Conservation (phyloP, 2,329 filamentous ascomycete genomes). For the Hirsutella rhossiliensis region DNA sequence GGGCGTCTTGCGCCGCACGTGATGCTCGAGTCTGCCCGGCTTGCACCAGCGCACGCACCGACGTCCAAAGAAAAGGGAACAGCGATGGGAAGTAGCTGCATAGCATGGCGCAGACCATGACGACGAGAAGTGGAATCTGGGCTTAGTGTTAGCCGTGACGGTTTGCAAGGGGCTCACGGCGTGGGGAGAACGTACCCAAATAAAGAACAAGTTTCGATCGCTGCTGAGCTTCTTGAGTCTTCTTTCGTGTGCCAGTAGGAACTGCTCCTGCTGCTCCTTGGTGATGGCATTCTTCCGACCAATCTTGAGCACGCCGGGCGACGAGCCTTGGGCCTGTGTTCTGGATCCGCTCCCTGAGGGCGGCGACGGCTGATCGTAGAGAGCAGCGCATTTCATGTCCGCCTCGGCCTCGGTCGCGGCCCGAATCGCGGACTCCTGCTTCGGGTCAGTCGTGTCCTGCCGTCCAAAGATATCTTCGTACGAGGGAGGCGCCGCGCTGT, state of each 20-base stretch:
- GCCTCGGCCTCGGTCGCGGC: conserved; percentile 47
- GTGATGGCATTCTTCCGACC: conserved; percentile 52
- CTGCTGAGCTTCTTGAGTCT: conserved; percentile 51
- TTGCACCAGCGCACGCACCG: conserved; percentile 18
- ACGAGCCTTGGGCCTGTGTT: conserved; percentile 16
- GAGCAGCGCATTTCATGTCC: conserved; percentile 41
- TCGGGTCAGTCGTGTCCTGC: conserved; percentile 34
- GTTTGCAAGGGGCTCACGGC: background rate
- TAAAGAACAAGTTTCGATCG: conserved; percentile 55
- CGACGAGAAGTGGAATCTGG: conserved; percentile 36
- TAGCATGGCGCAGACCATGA: conserved; percentile 36
- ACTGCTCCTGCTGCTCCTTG: conserved; percentile 51
- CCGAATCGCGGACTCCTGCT: conserved; percentile 44
- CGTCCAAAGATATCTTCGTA: conserved; percentile 70
- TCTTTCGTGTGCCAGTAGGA: conserved; percentile 47
- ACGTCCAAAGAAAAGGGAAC: conserved; percentile 21
- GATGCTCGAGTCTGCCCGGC: conserved; percentile 10
- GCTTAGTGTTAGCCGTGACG: conserved; percentile 8
- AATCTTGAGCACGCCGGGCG: conserved; percentile 39
- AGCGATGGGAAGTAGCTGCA: conserved; percentile 40
- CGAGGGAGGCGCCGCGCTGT: conserved; percentile 45
- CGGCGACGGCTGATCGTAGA: conserved; percentile 33
- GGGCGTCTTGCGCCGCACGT: conserved; percentile 13
- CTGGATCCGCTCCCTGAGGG: conserved; percentile 13
- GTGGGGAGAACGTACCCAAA: conserved; percentile 43